These are phyloP conservation scores for Pseudogymnoascus sp. DNA, from an alignment of 2,329 filamentous ascomycete species.

Conservation along the genomic window DNA sequence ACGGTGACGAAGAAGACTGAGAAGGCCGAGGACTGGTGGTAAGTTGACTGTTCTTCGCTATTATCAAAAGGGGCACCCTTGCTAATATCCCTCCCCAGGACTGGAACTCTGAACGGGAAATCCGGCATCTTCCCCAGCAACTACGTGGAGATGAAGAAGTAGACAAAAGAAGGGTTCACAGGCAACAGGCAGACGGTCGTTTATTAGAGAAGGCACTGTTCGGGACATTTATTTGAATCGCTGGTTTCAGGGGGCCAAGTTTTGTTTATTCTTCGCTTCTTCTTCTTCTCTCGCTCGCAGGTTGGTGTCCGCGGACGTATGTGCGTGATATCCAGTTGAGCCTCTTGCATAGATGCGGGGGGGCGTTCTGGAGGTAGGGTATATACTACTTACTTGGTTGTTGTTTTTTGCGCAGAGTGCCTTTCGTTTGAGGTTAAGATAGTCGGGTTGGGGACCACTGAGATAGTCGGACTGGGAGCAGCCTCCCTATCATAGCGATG, in stretches of 20 bases:
- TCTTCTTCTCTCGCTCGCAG: not conserved
- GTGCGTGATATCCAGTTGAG: conserved; percentile 7
- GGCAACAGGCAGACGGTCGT: not conserved
- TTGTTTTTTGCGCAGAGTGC: not conserved
- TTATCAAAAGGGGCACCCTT: not conserved
- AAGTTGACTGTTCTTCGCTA: conserved; percentile 31
- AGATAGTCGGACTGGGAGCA: not conserved
- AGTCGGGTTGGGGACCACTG: not conserved
- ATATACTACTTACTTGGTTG: not conserved
- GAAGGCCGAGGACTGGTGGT: conserved; percentile 93
- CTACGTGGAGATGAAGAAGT: conserved; percentile 59
- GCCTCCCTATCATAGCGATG: not conserved
- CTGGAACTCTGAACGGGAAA: conserved; percentile 73
- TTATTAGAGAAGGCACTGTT: not conserved
- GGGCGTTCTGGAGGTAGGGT: conserved; percentile 6
- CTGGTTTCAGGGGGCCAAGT: not conserved
- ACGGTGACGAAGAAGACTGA: conserved; percentile 92
- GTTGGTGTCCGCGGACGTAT: conserved; percentile 1
- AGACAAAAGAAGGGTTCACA: not conserved
- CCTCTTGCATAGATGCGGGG: conserved; percentile 8
- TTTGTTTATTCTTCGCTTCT: not conserved
- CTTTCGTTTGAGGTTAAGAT: not conserved
- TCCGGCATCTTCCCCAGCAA: conserved; percentile 92
- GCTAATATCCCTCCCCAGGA: conserved; percentile 46
- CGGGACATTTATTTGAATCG: not conserved